Conservation (phyloP, 1,139 yeast species). For the Lodderomyces parapsilosis region DNA sequence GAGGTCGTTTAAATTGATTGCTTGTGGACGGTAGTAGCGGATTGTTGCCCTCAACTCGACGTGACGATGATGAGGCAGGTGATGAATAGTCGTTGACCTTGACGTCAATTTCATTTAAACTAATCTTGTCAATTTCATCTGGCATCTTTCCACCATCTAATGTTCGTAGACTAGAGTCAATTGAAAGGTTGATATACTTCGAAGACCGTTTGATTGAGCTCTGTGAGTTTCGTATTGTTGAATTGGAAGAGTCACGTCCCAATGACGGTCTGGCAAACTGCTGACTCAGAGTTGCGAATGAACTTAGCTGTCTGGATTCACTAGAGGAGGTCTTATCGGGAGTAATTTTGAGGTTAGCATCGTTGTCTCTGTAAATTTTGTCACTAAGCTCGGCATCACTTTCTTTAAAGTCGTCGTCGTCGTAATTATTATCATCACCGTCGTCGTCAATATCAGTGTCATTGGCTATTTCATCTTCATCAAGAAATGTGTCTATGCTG, state of each 20-base stretch:
- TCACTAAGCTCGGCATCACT: neutral
- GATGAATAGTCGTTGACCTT: conserved; percentile 16
- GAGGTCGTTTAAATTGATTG: conserved; percentile 49
- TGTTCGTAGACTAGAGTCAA: conserved; percentile 25
- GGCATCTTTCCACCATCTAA: conserved; percentile 11
- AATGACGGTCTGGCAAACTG: conserved; percentile 7
- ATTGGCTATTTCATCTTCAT: conserved; percentile 16
- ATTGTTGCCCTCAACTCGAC: neutral
- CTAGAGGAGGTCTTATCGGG: conserved; percentile 3
- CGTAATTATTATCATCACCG: conserved; percentile 13
- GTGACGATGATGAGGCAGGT: conserved; percentile 6
- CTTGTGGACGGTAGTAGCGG: conserved; percentile 14
- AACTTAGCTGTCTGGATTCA: conserved; percentile 12
- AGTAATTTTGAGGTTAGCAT: neutral
- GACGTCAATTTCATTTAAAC: conserved; percentile 29
- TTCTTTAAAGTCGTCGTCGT: conserved; percentile 7
- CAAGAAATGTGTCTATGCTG: conserved; percentile 24
- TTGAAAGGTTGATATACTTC: conserved; percentile 47
- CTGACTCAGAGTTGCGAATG: neutral
- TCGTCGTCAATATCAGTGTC: conserved; percentile 16
- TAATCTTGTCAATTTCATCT: conserved; percentile 23
- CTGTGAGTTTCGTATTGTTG: conserved; percentile 13
- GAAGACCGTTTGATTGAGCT: conserved; percentile 45
- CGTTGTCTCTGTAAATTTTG: neutral
- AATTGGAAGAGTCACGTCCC: conserved; percentile 10